These are phyloP conservation scores for Penicillium sp. DNA, from an alignment of 2,329 filamentous ascomycete genomes.

Conservation along the genomic window DNA sequence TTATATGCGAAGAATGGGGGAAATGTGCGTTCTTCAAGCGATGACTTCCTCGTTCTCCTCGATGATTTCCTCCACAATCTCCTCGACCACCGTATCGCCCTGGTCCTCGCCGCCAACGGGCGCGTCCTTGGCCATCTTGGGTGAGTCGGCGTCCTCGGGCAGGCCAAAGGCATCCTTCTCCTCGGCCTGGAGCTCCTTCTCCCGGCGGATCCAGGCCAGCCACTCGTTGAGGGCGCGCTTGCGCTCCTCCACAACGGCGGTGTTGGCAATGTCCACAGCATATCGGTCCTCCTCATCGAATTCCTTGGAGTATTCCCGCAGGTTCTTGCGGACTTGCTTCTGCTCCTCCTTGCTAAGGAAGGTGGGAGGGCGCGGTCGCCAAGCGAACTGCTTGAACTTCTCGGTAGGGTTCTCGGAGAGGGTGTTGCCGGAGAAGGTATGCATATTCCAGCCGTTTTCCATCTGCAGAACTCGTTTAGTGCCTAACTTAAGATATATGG, in stretches of 20 bases:
- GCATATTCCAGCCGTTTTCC: slow-evolving; percentile 98
- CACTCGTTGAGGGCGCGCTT: slow-evolving; percentile 83
- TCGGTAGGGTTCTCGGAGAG: slow-evolving; percentile 89
- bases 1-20: slow-evolving; percentile 32
- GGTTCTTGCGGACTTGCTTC: slow-evolving; percentile 95
- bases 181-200: slow-evolving; percentile 68
- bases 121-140: slow-evolving; percentile 50
- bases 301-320: slow-evolving; percentile 89
- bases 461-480: slow-evolving; percentile 65
- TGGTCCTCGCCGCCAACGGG: slow-evolving; percentile 60
- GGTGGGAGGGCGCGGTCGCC: slow-evolving; percentile 88
- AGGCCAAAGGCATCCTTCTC: slow-evolving; percentile 68
- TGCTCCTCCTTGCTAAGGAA: slow-evolving; percentile 95
- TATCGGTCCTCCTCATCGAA: slow-evolving; percentile 96
- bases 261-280: slow-evolving; percentile 88
- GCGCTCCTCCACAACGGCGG: slow-evolving; percentile 86
- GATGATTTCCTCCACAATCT: slow-evolving; percentile 79
- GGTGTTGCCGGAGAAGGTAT: slow-evolving; percentile 89
- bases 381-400: slow-evolving; percentile 96
- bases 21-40: slow-evolving; percentile 33
- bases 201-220: slow-evolving; percentile 74
- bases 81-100: slow-evolving; percentile 77
- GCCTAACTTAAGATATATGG: no score
- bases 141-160: slow-evolving; percentile 61
- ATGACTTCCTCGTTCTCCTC: slow-evolving; percentile 79